phyloP scores from a whole-genome alignment of 257 asterid species.

The Fraxinus cuspidata region DNA sequence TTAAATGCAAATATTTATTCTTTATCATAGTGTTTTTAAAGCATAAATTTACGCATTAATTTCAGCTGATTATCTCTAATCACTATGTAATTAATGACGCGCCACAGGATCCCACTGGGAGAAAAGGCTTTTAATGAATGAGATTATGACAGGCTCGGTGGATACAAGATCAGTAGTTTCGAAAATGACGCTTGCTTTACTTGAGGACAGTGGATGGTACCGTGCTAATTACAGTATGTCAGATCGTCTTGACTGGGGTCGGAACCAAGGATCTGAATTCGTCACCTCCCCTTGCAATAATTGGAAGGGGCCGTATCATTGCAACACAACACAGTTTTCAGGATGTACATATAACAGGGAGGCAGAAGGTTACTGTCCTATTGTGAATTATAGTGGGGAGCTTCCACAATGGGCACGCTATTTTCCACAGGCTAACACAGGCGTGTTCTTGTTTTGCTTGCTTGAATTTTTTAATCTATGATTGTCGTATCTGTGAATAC shows the following conservation, averaged over 20 bases:
- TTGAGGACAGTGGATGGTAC: slow-evolving; percentile 98
- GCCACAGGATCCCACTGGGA: slow-evolving; percentile 95
- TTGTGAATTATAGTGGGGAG: slow-evolving; percentile 84
- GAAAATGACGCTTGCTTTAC: slow-evolving; percentile 91
- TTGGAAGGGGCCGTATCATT: slow-evolving; percentile 93
- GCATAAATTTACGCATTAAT: slow-evolving; percentile 15
- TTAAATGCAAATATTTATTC: neutral
- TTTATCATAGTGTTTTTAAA: neutral
- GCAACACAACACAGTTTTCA: slow-evolving; percentile 86
- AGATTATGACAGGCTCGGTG: slow-evolving; percentile 98
- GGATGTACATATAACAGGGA: slow-evolving; percentile 96
- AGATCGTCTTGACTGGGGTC: slow-evolving; percentile 94
- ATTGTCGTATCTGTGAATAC: neutral
- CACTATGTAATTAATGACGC: slow-evolving; percentile 20
- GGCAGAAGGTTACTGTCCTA: slow-evolving; percentile 97
- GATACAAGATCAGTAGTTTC: slow-evolving; percentile 96
- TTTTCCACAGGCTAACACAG: slow-evolving; percentile 87
- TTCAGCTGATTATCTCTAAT: slow-evolving; percentile 13
- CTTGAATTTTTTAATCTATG: neutral
- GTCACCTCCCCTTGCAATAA: slow-evolving; percentile 79
- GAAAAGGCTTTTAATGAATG: slow-evolving; percentile 92
- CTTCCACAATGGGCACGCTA: slow-evolving; percentile 97
- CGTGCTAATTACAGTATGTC: slow-evolving; percentile 89
- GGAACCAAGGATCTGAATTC: slow-evolving; percentile 85
- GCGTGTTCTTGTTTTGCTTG: slow-evolving; percentile 34